These are phyloP conservation scores for Macrolepiota albuminosa DNA, from an alignment of 768 basidiomycete species.

Conservation along the genomic window DNA sequence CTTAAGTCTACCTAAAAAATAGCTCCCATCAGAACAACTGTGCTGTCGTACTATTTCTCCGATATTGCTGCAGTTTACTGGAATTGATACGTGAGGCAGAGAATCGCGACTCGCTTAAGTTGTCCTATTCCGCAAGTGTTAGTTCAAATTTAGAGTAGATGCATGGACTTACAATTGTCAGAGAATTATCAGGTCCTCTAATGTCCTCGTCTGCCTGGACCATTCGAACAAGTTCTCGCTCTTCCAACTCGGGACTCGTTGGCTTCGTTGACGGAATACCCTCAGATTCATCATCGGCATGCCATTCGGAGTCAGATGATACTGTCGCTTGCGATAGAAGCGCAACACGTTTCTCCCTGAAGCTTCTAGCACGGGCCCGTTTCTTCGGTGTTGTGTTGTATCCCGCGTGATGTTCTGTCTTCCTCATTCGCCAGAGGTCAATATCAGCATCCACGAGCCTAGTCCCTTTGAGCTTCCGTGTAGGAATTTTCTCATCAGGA, in stretches of 20 bases:
- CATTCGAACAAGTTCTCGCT: neutral
- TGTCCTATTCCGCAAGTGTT: neutral
- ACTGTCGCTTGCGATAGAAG: neutral
- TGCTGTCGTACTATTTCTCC: neutral
- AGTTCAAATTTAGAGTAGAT: neutral
- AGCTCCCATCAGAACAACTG: neutral
- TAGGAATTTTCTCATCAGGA: neutral
- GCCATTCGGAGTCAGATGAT: neutral
- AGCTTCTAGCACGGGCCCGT: neutral
- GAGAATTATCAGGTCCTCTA: no score
- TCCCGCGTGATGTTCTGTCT: neutral
- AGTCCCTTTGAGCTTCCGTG: conserved; percentile 1
- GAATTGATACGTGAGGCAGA: neutral
- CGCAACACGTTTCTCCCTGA: neutral
- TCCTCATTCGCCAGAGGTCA: conserved; percentile 3
- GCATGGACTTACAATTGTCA: neutral
- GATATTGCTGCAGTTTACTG: neutral
- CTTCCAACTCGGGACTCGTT: neutral
- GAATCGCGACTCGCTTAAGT: neutral
- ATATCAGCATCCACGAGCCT: neutral
- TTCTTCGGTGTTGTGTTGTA: neutral
- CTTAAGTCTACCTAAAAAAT: neutral
- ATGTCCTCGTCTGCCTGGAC: neutral
- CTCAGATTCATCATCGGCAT: neutral
- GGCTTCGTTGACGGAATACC: neutral